Conservation (phyloP, 768 basidiomycete species). For the Pleurotus pulmonarius region DNA sequence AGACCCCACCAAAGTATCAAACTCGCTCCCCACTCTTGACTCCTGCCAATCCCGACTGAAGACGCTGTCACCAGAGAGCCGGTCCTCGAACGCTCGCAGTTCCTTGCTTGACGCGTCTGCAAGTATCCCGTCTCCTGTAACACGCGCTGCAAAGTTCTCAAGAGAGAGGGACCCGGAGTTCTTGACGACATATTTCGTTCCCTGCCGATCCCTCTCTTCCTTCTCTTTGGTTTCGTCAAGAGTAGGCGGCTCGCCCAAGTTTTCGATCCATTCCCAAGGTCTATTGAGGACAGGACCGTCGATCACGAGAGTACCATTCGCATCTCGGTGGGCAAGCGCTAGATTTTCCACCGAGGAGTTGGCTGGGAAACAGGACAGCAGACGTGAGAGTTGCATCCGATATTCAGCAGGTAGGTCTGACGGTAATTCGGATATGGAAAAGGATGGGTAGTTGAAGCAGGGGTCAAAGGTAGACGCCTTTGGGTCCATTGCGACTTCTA, state of each 20-base stretch:
- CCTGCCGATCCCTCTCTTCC: constrained; percentile 34
- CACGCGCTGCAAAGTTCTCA: constrained; percentile 62
- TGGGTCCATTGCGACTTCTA: constrained; percentile 61
- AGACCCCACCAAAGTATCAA: constrained; percentile 14
- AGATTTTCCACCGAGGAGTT: constrained; percentile 53
- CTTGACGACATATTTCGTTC: constrained; percentile 38
- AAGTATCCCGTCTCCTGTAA: constrained; percentile 58
- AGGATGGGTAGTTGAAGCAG: constrained; percentile 60
- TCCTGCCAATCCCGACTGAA: constrained; percentile 80
- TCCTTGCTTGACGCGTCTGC: constrained; percentile 30
- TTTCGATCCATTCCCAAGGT: constrained; percentile 88
- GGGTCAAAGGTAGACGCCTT: constrained; percentile 56
- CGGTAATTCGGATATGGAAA: constrained; percentile 48
- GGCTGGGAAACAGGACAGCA: constrained; percentile 55
- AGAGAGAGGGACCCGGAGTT: constrained; percentile 72
- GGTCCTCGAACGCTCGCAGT: constrained; percentile 63
- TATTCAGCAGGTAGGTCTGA: constrained; percentile 54
- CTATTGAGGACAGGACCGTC: constrained; percentile 60
- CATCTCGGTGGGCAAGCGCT: constrained; percentile 53
- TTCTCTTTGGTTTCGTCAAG: constrained; percentile 36
- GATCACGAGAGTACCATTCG: constrained; percentile 43
- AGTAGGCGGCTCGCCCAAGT: constrained; percentile 55
- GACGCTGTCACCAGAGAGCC: constrained; percentile 54
- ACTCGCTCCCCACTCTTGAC: constrained; percentile 47
- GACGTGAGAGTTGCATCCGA: constrained; percentile 49